Percentiles rank a stretch among this genome's conserved stretches.
phyloP scores from a whole-genome alignment of 345 rosid species.

The Eucalyptus cloeziana region DNA sequence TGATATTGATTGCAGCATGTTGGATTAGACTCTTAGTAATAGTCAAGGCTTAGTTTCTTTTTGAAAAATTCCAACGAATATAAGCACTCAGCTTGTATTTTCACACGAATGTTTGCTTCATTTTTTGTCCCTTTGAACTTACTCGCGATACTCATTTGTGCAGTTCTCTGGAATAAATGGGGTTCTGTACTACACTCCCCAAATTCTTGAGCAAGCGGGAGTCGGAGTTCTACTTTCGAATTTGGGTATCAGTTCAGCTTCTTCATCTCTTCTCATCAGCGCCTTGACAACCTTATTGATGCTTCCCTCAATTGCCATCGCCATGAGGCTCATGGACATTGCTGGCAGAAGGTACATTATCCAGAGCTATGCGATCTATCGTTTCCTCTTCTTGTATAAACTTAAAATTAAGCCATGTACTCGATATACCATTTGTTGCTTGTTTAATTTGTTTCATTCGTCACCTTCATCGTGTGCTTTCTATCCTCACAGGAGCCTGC shows the following conservation, averaged over 20 bases:
- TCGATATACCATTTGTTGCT: neutral
- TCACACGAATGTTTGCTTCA: neutral
- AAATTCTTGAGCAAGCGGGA: conserved; percentile 35
- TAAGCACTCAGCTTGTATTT: neutral
- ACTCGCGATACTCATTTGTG: neutral
- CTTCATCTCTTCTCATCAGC: conserved; percentile 26
- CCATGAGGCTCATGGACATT: conserved; percentile 40
- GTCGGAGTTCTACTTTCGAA: conserved; percentile 26
- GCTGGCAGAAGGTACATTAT: conserved; percentile 25
- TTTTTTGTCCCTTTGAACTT: neutral
- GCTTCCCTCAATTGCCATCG: conserved; percentile 30
- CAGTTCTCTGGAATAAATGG: conserved; percentile 37
- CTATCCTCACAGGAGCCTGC: conserved; percentile 11
- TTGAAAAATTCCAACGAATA: neutral
- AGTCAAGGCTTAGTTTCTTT: neutral
- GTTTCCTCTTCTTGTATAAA: neutral
- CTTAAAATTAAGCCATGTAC: neutral
- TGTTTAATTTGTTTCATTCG: neutral
- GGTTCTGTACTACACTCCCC: conserved; percentile 36
- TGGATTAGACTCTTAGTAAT: neutral
- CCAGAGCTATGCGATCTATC: neutral
- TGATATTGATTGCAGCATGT: neutral
- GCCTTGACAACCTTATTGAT: conserved; percentile 13
- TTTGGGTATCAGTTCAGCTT: conserved; percentile 17
- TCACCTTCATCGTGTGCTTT: neutral